Base-by-base conservation (phyloP, 2,329 filamentous ascomycete genomes). In the Penicillium sp. region DNA sequence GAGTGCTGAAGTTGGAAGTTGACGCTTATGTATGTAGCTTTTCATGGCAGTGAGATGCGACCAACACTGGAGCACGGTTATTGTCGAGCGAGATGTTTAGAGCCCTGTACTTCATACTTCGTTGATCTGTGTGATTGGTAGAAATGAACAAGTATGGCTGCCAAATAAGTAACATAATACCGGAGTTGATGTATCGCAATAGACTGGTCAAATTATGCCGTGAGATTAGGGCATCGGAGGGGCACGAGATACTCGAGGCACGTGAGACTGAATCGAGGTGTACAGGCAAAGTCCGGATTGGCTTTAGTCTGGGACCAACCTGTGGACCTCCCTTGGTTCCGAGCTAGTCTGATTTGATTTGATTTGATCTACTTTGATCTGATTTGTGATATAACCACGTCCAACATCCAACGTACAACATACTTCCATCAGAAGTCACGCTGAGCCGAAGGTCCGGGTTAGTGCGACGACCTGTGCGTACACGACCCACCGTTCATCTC, bases 401-500 rank as follows among this genome's bases (percentile, higher is more conserved):
- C 15, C 38, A 52, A 25, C 29, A 33, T 13, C 12, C 31, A 4
- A 9, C 8, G 23, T 27, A 29, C 15, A 33, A 10, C 6, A 8
- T 25, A 48, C 42, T 35, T 21, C 44, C 25, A 23, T 53, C 25
- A 13, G 19, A 49, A 35, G 41, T 39, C 36, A 27, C 36, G 2
- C 19, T 23, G 7, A 41, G 41, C 39, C 35, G 25, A 41, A 49
- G 36, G 43, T 17, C 12, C 13, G 19, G 21, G 15, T 44, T 53
- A 53, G 50, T 47, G 39, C 39, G 39, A 55, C 51, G 55, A 48
- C 38, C 42, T 53, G 49, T 43, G 49, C 49, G 33, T 35, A 42
- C 41, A 35, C 43, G 60, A 61, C 57, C 60, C 60, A 61, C 60
- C 51, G 53, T 60, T 61, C 58, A 55, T 55, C 38, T 50, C 35